Conservation (phyloP, 805 yeast species). For the Spathaspora sp. region DNA sequence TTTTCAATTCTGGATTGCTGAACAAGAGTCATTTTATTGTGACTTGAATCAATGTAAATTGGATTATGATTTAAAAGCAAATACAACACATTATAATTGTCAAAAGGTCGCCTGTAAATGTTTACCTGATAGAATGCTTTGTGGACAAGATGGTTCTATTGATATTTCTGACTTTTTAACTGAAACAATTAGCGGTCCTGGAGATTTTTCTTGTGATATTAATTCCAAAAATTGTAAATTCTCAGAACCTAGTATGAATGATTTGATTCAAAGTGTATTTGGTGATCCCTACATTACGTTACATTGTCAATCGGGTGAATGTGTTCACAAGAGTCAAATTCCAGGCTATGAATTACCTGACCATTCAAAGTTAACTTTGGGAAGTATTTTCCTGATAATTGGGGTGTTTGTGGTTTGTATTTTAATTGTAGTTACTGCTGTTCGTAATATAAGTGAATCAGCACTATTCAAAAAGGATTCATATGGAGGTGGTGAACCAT, state of each 20-base stretch:
- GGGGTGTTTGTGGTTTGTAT: conserved; percentile 40
- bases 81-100: conserved; percentile 76
- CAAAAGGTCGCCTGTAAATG: conserved; percentile 80
- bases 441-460: conserved; percentile 52
- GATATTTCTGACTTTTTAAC: conserved; percentile 90
- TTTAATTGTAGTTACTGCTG: conserved; percentile 37
- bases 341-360: conserved; percentile 84
- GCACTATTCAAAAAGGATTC: conserved; percentile 49
- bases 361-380: conserved; percentile 39
- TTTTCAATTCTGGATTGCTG: conserved; percentile 95
- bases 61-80: conserved; percentile 55
- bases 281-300: conserved; percentile 92
- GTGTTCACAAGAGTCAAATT: conserved; percentile 85
- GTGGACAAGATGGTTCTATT: conserved; percentile 92
- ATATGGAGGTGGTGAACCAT: conserved; percentile 22
- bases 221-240: conserved; percentile 62
- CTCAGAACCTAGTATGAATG: conserved; percentile 95
- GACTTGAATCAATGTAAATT: conserved; percentile 72
- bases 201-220: conserved; percentile 80
- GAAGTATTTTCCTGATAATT: conserved; percentile 45
- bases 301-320: conserved; percentile 82
- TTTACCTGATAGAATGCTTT: conserved; percentile 86
- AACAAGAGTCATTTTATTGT: conserved; percentile 87
- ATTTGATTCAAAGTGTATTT: conserved; percentile 80
- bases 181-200: conserved; percentile 91